A percentile compares a stretch with the other conserved stretches of the same genome.
Evolutionary conservation across 2,329 filamentous ascomycete species (phyloP).

Genomic region (Aureobasidium musti): DNA sequence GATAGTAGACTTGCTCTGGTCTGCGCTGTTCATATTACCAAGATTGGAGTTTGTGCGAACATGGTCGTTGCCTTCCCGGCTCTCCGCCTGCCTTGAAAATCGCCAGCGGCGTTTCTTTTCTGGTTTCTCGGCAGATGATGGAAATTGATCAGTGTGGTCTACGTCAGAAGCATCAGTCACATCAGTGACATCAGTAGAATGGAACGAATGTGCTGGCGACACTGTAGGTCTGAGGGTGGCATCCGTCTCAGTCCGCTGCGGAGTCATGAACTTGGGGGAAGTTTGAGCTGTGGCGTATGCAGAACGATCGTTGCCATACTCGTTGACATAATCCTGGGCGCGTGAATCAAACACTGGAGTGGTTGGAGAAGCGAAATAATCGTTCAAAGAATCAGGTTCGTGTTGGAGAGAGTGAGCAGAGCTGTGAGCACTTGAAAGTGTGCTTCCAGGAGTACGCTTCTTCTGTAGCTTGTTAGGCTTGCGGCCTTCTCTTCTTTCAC

Average conservation of each 20-base stretch:
- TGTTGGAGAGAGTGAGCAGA: conserved; percentile 68
- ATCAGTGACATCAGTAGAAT: conserved; percentile 74
- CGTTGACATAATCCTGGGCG: conserved; percentile 32
- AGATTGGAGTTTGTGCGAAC: conserved; percentile 16
- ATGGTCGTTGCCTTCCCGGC: conserved; percentile 31
- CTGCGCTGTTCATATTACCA: conserved; percentile 26
- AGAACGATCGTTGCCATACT: conserved; percentile 44
- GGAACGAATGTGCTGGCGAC: conserved; percentile 75
- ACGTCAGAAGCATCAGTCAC: conserved; percentile 75
- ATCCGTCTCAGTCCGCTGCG: conserved; percentile 67
- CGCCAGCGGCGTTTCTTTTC: conserved; percentile 74
- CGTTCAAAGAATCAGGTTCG: conserved; percentile 38
- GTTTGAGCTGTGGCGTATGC: conserved; percentile 44
- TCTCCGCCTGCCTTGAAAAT: conserved; percentile 53
- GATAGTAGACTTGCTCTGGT: conserved; percentile 32
- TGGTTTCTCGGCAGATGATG: conserved; percentile 55
- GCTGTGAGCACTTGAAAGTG: conserved; percentile 86
- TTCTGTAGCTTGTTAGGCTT: conserved; percentile 91
- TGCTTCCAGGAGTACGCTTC: conserved; percentile 74
- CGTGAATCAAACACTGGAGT: conserved; percentile 34
- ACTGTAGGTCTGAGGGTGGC: conserved; percentile 63
- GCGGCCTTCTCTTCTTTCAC: conserved; percentile 60
- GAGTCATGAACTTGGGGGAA: conserved; percentile 58
- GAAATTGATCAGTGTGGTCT: conserved; percentile 67
- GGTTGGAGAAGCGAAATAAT: conserved; percentile 41